Evolutionary conservation across 2,329 filamentous ascomycete genomes (phyloP).

Genomic region (Nigrospora osmanthi): DNA sequence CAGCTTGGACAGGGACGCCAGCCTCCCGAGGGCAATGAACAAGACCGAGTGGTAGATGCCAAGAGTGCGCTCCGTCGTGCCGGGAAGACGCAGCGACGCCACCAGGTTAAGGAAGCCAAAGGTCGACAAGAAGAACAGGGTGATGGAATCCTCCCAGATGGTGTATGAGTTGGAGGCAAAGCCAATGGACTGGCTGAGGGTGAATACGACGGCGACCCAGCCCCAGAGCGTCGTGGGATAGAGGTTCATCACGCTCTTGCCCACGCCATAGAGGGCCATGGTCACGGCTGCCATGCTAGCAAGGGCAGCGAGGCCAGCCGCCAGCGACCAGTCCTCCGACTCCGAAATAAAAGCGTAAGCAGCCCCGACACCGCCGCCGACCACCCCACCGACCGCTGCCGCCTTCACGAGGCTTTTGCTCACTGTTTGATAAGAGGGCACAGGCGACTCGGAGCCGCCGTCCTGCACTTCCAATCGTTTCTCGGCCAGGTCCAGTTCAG

Average conservation of each 20-base stretch:
- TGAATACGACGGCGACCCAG: constrained; percentile 76
- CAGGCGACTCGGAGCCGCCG: constrained; percentile 16
- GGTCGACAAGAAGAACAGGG: constrained; percentile 83
- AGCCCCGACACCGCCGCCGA: constrained; percentile 23
- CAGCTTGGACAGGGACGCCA: constrained; percentile 82
- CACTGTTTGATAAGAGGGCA: constrained; percentile 25
- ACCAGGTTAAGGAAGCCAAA: constrained; percentile 73
- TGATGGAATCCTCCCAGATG: constrained; percentile 95
- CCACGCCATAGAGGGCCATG: constrained; percentile 31
- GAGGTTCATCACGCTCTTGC: constrained; percentile 40
- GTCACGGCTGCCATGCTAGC: constrained; percentile 33
- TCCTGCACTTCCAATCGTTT: constrained; percentile 45
- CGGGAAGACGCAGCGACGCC: constrained; percentile 66
- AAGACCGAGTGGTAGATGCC: constrained; percentile 78
- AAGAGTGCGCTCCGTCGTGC: constrained; percentile 60
- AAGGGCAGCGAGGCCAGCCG: constrained; percentile 32
- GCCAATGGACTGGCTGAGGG: constrained; percentile 79
- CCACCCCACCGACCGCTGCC: constrained; percentile 24
- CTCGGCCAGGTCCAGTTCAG: constrained; percentile 52
- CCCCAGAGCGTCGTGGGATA: constrained; percentile 77
- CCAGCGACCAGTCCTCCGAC: constrained; percentile 31
- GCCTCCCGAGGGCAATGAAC: constrained; percentile 70
- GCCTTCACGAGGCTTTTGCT: constrained; percentile 29
- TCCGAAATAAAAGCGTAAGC: constrained; percentile 22
- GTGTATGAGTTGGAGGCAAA: constrained; percentile 98